Evolutionary conservation across 1,284 basidiomycete species (phyloP).

Genomic region (Trametes versicolor): DNA sequence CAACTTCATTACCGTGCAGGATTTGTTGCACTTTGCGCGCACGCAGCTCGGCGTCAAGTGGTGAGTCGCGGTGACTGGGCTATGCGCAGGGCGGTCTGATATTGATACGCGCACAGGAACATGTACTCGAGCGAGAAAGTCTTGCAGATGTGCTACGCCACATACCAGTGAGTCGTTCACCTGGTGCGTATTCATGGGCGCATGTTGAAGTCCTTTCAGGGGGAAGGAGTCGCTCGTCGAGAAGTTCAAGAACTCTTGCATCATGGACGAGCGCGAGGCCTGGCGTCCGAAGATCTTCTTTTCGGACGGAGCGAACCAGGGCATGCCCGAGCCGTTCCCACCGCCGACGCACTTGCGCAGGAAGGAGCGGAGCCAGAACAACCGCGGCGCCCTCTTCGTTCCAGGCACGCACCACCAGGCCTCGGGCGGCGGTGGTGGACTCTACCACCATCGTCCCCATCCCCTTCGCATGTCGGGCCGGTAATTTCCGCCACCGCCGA

Average conservation of each 20-base stretch:
- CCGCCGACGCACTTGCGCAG: constrained; percentile 78
- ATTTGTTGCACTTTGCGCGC: constrained; percentile 79
- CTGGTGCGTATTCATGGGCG: constrained; percentile 8
- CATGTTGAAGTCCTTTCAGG: constrained; percentile 49
- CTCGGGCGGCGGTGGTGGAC: constrained; percentile 24
- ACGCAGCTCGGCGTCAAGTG: constrained; percentile 80
- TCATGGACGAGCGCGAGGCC: constrained; percentile 83
- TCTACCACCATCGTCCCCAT: constrained; percentile 36
- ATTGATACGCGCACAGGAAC: constrained; percentile 68
- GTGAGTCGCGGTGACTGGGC: constrained; percentile 48
- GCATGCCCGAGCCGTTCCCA: constrained; percentile 83
- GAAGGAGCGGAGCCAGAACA: constrained; percentile 80
- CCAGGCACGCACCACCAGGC: constrained; percentile 37
- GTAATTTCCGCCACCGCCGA: constrained; percentile 1
- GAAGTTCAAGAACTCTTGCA: constrained; percentile 86
- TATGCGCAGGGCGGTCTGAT: constrained; percentile 3
- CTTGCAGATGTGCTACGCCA: constrained; percentile 87
- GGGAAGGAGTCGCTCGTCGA: constrained; percentile 88
- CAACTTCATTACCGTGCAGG: constrained; percentile 83
- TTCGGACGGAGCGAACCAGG: constrained; percentile 76
- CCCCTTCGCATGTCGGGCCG: constrained; percentile 32
- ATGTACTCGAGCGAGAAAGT: constrained; percentile 90
- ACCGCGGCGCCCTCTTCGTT: constrained; percentile 73
- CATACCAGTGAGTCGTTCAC: constrained; percentile 72
- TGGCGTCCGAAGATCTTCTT: constrained; percentile 90